Evolutionary conservation across 768 basidiomycete genomes (phyloP).

Genomic region (Naganishia vaughanmartiniae): DNA sequence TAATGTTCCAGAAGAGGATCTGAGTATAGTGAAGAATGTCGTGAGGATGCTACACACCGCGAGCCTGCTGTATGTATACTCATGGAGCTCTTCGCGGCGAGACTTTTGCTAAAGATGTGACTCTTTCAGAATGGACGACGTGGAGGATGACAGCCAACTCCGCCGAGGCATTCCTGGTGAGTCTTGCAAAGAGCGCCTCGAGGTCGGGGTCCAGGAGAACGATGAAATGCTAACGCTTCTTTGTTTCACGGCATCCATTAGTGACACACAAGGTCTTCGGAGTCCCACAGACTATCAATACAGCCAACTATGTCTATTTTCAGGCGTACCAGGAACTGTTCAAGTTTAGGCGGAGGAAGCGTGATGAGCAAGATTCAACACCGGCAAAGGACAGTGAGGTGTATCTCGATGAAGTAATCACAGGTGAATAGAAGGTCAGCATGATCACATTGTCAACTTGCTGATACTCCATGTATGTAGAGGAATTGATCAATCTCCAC

Average conservation of each 20-base stretch:
- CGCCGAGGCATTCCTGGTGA: slow-evolving; percentile 69
- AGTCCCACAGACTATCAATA: slow-evolving; percentile 92
- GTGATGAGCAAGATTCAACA: slow-evolving; percentile 15
- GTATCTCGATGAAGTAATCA: slow-evolving; percentile 69
- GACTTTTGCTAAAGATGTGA: not conserved
- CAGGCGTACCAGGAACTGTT: slow-evolving; percentile 84
- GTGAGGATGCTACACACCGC: slow-evolving; percentile 94
- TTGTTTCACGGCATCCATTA: slow-evolving; percentile 38
- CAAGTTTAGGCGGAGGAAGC: slow-evolving; percentile 51
- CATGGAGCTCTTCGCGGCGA: not conserved
- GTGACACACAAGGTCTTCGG: slow-evolving; percentile 97
- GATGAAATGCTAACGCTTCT: slow-evolving; percentile 29
- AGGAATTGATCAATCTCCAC: slow-evolving; percentile 79
- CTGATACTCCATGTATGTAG: slow-evolving; percentile 40
- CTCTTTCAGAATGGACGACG: slow-evolving; percentile 75
- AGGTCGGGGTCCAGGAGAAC: not conserved
- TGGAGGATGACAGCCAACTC: slow-evolving; percentile 85
- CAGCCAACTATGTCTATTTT: slow-evolving; percentile 95
- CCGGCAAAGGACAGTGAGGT: not conserved
- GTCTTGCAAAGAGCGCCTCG: slow-evolving; percentile 53
- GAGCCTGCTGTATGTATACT: slow-evolving; percentile 69
- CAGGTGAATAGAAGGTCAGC: slow-evolving; percentile 56
- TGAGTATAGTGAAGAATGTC: slow-evolving; percentile 70
- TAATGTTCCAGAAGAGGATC: slow-evolving; percentile 68
- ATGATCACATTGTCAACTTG: not conserved